Percentiles rank a stretch among this genome's conserved stretches.
phyloP scores from a whole-genome alignment of 2,329 filamentous ascomycete species.

The Biscogniauxia mediterranea region DNA sequence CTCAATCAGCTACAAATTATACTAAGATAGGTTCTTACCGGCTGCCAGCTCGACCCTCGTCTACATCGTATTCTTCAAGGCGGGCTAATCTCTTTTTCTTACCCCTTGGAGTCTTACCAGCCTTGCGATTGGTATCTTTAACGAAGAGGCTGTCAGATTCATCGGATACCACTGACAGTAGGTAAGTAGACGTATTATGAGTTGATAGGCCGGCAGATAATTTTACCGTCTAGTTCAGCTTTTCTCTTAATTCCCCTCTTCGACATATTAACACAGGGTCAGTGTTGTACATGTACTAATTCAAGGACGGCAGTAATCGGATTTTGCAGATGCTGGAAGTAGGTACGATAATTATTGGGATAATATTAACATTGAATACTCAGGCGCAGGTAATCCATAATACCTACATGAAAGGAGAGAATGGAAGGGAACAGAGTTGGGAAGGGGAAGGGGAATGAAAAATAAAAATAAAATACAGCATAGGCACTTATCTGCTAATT shows the following conservation, averaged over 20 bases:
- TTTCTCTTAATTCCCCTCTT: constrained; percentile 23
- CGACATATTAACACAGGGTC: constrained; percentile 12
- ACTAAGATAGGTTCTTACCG: constrained; percentile 15
- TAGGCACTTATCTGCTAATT: too few species aligned
- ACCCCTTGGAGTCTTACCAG: constrained; percentile 3
- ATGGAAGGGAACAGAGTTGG: too few species aligned
- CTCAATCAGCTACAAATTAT: neutral
- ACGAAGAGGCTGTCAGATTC: constrained; percentile 12
- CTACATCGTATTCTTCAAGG: constrained; percentile 30
- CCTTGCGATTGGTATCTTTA: neutral
- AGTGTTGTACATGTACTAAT: neutral
- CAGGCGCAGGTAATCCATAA: too few species aligned
- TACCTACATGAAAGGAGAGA: too few species aligned
- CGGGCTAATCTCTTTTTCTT: constrained; percentile 24
- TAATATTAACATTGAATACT: too few species aligned
- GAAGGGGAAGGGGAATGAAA: too few species aligned
- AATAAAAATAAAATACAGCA: too few species aligned
- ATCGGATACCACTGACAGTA: constrained; percentile 10
- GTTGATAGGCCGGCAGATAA: neutral
- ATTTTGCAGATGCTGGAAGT: neutral
- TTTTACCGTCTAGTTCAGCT: constrained; percentile 10
- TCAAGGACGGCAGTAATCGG: neutral
- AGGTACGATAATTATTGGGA: neutral
- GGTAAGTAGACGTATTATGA: constrained; percentile 8
- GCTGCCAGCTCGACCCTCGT: constrained; percentile 25